Percentiles rank a stretch among this genome's conserved stretches.
Conservation (phyloP, 1,139 yeast species). For the Yamadazyma trypodendri region DNA sequence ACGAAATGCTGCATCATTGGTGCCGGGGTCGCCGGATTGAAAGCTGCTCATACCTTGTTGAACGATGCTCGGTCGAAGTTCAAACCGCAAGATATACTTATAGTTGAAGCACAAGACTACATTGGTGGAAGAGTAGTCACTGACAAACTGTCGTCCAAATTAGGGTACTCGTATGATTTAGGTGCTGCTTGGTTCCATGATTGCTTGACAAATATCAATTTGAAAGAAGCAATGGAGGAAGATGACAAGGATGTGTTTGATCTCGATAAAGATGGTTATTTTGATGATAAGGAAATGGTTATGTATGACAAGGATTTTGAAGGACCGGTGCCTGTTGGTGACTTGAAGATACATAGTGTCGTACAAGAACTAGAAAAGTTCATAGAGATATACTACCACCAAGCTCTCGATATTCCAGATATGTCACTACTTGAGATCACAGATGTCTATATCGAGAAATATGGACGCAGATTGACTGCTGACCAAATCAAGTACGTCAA, state of each 20-base stretch:
- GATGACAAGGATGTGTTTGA: slow-evolving; percentile 24
- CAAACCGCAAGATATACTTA: slow-evolving; percentile 29
- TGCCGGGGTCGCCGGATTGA: slow-evolving; percentile 81
- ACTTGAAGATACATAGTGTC: slow-evolving; percentile 35
- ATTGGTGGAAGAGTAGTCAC: slow-evolving; percentile 51
- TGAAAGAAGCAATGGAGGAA: slow-evolving; percentile 28
- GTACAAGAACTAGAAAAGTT: slow-evolving; percentile 59
- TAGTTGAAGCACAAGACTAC: slow-evolving; percentile 51
- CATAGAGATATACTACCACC: slow-evolving; percentile 53
- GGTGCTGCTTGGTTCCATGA: slow-evolving; percentile 96
- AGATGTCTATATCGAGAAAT: slow-evolving; percentile 44
- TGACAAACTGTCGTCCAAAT: slow-evolving; percentile 26
- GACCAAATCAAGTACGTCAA: slow-evolving; percentile 53
- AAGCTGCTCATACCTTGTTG: slow-evolving; percentile 65
- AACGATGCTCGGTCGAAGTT: slow-evolving; percentile 30
- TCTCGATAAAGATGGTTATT: slow-evolving; percentile 35
- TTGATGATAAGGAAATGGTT: slow-evolving; percentile 49
- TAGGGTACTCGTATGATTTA: slow-evolving; percentile 54
- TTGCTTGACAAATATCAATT: slow-evolving; percentile 59
- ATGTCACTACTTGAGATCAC: slow-evolving; percentile 50
- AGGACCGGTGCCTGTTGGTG: slow-evolving; percentile 28
- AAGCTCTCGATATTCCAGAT: slow-evolving; percentile 45
- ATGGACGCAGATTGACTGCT: slow-evolving; percentile 46
- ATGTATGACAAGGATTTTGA: slow-evolving; percentile 49
- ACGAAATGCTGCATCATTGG: slow-evolving; percentile 52